Base-by-base conservation (phyloP, 2,329 filamentous ascomycete species). In the Pleomassaria siparia region DNA sequence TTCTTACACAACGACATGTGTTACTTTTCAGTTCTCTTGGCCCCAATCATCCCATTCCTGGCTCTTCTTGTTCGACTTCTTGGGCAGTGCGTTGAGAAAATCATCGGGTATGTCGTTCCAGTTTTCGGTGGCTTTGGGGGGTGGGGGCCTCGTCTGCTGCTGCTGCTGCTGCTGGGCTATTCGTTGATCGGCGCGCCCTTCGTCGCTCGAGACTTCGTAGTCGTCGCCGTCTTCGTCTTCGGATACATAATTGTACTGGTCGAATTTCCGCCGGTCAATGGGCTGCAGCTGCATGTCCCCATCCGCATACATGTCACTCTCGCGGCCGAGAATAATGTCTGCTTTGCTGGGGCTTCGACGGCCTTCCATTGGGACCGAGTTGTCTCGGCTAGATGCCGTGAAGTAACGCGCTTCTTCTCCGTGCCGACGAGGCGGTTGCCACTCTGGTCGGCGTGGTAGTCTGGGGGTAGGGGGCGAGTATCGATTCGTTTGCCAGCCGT, bases 71-170 rank as follows among this genome's bases (percentile, higher is more conserved):
- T 58, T 20, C 53, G 60, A 62, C 18, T 59, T 59, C 40, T 71
- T 58, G 24, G 61, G 60, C 24, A 61, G 53, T 3, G 58, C 51
- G 20, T 62, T 51, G 10, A 70, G 22, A 36, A 76, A 74, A 15
- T 74, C 75, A 4, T 75, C 74, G 12, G 76, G 76, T 4, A 78
- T 62, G 48, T 78, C 76, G 45, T 78, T 78, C 75, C 75, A 78
- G 44, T 76, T 72, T 35, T 60, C 63, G 9, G 67, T 74, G 6
- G 28, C 33, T 26, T 58, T 59, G 1, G 51, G 52, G 0, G 47
- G 44, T 15, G 47, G 49, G 2, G 40, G 18, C 16, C 8, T 37
- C 11, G 44, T 9, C 32, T 53, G 53, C 2, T n/a, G n/a, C n/a
- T n/a, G n/a, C n/a, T n/a, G n/a, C n/a, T n/a, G n/a, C n/a, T n/a